Evolutionary conservation across 2,329 filamentous ascomycete species (phyloP), one percentile per base, ranked within the genome.

Genomic region (Stagonosporopsis cucurbitacearum): DNA sequence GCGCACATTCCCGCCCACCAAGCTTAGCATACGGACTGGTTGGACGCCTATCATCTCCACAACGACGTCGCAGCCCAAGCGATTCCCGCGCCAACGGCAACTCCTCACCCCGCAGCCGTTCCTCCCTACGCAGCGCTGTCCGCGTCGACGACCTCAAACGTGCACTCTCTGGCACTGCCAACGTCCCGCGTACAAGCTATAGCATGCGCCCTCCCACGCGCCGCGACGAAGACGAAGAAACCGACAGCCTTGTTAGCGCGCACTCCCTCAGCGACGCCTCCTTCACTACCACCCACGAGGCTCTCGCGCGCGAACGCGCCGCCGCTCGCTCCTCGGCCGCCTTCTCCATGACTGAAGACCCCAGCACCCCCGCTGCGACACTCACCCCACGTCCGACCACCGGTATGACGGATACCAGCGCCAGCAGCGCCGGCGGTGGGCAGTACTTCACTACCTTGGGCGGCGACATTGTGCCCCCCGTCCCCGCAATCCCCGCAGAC

Each of bases 161-260:
- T 6, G 77, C 79, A 0, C 72, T 82, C 0, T 75, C 77, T 6
- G 51, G 80, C 74, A 64, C 67, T 1, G 57, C 59, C 9, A 45
- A 50, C 8, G 66, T 66, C 4, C 72, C 72, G 2, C 58, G 71
- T 4, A 75, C 71, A 17, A 65, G 64, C 7, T 74, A 73, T 54
- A 69, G 66, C 0, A 62, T 63, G 20, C 70, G 68, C 23, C 65
- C 66, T 0, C 57, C 64, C 0, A 67, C 62, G 3, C 64, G 67
- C 17, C 68, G 64, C n/a, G 59, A 64, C 35, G 63, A 62, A 5
- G 63, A 61, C 32, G 84, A 82, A 53, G 78, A 77, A 9, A 71
- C 83, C 53, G 88, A 91, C 50, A 90, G 87, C 72, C 84, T 91
- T 80, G 83, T 88, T 60, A 90, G 87, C 76, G 89, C 87, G 60